Evolutionary conservation across 768 basidiomycete species (phyloP).

Genomic region (Suillus clintonianus): DNA sequence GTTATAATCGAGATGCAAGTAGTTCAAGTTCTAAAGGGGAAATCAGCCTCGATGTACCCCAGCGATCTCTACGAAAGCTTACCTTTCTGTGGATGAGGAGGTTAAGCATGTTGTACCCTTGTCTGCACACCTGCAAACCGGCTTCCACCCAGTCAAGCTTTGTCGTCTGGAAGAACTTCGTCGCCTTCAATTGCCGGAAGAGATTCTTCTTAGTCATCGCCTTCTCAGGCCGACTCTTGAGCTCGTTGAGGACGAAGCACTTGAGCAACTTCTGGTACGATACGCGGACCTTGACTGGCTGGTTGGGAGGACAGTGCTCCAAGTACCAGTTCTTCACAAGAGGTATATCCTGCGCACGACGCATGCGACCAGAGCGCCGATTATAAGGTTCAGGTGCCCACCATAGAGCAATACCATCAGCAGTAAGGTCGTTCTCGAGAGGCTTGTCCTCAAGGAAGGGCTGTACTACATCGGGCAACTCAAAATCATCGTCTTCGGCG

Average conservation of each 20-base stretch:
- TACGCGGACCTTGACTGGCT: constrained; percentile 97
- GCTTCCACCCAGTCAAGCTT: constrained; percentile 99
- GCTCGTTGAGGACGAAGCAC: constrained; percentile 92
- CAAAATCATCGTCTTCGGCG: constrained; percentile 84
- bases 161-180: constrained; percentile 99
- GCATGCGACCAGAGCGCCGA: constrained; percentile 87
- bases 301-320: constrained; percentile 95
- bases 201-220: constrained; percentile 98
- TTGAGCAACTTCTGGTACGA: constrained; percentile 99
- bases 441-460: constrained; percentile 83
- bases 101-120: constrained; percentile 99
- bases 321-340: constrained; percentile 98
- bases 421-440: constrained; percentile 87
- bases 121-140: constrained; percentile 95
- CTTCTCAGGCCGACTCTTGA: constrained; percentile 87
- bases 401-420: constrained; percentile 97
- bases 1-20: constrained; percentile 96
- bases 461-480: constrained; percentile 71
- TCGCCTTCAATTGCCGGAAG: constrained; percentile 95
- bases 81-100: constrained; percentile 98
- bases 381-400: constrained; percentile 98
- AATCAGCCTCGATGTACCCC: not conserved
- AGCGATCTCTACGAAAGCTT: constrained; percentile 5
- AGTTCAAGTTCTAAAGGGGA: constrained; percentile 72
- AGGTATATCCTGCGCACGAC: constrained; percentile 93